A percentile compares a stretch with the other conserved stretches of the same genome.
These are phyloP conservation scores for Zygoascus bituminiphila DNA, from an alignment of 805 yeast genomes.

Conservation along the genomic window DNA sequence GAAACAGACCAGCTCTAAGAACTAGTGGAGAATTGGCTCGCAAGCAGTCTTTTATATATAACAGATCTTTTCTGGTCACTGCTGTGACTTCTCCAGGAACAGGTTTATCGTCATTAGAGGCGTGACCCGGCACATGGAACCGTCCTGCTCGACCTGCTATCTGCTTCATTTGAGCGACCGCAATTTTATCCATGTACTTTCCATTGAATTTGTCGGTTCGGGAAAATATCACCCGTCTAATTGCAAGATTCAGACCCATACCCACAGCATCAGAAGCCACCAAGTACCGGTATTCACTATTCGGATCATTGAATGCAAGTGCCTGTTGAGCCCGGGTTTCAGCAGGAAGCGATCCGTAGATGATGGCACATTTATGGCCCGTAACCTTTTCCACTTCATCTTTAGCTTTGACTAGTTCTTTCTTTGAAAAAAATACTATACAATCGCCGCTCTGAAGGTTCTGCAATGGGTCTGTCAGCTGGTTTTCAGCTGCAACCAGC, in stretches of 20 bases:
- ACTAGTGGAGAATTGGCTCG: conserved; percentile 44
- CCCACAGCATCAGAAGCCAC: conserved; percentile 97
- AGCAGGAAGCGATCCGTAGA: conserved; percentile 94
- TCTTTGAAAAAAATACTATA: conserved; percentile 76
- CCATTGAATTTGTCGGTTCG: conserved; percentile 69
- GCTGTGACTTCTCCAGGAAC: conserved; percentile 40
- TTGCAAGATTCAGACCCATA: conserved; percentile 88
- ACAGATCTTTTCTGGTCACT: conserved; percentile 36
- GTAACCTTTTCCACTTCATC: conserved; percentile 59
- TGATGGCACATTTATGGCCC: conserved; percentile 64
- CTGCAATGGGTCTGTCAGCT: conserved; percentile 24
- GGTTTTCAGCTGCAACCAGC: conserved; percentile 43
- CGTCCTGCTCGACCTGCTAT: conserved; percentile 97
- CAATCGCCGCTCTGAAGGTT: conserved; percentile 67
- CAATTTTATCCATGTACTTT: conserved; percentile 35
- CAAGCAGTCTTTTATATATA: conserved; percentile 40
- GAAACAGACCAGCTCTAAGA: conserved; percentile 65
- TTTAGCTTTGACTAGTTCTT: conserved; percentile 59
- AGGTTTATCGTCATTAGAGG: conserved; percentile 9
- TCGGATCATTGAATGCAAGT: conserved; percentile 51
- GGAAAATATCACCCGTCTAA: conserved; percentile 71
- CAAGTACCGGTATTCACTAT: conserved; percentile 69
- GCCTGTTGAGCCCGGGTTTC: conserved; percentile 89
- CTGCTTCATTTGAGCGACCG: conserved; percentile 70
- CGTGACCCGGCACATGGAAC: conserved; percentile 36